phyloP scores from a whole-genome alignment of 1,284 basidiomycete species.

The Ustilago cynodontis region DNA sequence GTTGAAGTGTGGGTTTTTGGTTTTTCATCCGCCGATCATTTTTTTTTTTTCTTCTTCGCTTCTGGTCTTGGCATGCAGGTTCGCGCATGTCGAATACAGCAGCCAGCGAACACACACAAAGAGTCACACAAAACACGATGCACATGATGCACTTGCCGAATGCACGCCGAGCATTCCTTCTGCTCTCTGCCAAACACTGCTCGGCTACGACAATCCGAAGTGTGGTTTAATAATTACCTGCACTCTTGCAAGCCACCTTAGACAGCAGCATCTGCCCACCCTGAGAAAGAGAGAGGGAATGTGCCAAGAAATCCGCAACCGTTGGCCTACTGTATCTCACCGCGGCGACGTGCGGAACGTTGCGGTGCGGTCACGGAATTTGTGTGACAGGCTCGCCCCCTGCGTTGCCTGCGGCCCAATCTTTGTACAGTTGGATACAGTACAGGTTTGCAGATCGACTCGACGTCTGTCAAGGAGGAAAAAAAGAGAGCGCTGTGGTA shows the following conservation, averaged over 20 bases:
- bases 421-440: neutral
- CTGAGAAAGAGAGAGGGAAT: neutral
- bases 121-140: neutral
- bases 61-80: conserved; percentile 10
- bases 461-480: no score
- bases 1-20: neutral
- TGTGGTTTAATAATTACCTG: neutral
- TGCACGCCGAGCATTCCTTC: conserved; percentile 3
- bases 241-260: conserved; percentile 1
- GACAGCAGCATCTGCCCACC: neutral
- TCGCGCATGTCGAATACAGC: conserved; percentile 1
- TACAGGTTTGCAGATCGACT: no score
- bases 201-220: conserved; percentile 5
- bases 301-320: conserved; percentile 19
- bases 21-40: conserved; percentile 5
- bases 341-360: conserved; percentile 3
- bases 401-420: neutral
- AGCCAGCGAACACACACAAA: neutral
- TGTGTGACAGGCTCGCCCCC: neutral
- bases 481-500: neutral
- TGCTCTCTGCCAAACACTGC: neutral
- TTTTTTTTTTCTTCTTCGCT: neutral
- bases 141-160: neutral
- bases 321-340: neutral
- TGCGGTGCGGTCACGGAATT: neutral